A percentile compares a stretch with the other conserved stretches of the same genome.
Evolutionary conservation across 495 filamentous ascomycete species (phyloP).

Genomic region (Trichoderma gamsii): DNA sequence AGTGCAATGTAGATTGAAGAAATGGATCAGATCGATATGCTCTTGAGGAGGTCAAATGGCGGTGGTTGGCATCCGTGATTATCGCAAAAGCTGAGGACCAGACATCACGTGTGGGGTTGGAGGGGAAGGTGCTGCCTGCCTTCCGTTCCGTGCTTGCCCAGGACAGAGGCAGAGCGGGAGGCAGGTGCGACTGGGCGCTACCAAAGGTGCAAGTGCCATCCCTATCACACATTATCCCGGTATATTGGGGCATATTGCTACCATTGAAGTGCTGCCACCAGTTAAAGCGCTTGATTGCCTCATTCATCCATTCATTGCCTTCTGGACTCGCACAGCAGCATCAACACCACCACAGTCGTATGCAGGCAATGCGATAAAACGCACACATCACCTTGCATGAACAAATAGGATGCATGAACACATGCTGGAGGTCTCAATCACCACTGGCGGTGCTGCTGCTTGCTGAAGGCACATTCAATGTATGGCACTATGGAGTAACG

Average conservation of each 20-base stretch:
- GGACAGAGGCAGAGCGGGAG: too few relatives aligned
- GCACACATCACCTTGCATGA: conserved; percentile 8
- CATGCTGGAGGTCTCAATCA: not conserved
- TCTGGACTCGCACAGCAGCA: not conserved
- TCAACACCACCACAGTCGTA: not conserved
- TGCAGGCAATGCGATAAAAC: not conserved
- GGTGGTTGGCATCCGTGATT: not conserved
- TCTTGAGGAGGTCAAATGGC: conserved; percentile 1
- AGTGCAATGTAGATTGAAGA: not conserved
- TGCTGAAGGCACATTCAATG: too few relatives aligned
- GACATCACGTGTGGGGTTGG: conserved; percentile 14
- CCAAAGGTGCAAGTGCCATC: too few relatives aligned
- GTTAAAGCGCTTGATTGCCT: not conserved
- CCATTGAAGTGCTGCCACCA: not conserved
- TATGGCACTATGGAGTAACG: not conserved
- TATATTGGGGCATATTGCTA: not conserved
- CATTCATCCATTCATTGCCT: not conserved
- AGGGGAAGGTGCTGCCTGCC: conserved; percentile 12
- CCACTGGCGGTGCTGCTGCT: not conserved
- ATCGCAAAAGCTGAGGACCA: not conserved
- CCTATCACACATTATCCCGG: too few relatives aligned
- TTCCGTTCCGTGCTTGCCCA: not conserved
- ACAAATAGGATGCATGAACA: conserved; percentile 2
- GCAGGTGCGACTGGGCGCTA: too few relatives aligned
- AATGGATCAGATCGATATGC: not conserved